Conservation (phyloP, 2,329 filamentous ascomycete genomes). For the Colletotrichum sp. region DNA sequence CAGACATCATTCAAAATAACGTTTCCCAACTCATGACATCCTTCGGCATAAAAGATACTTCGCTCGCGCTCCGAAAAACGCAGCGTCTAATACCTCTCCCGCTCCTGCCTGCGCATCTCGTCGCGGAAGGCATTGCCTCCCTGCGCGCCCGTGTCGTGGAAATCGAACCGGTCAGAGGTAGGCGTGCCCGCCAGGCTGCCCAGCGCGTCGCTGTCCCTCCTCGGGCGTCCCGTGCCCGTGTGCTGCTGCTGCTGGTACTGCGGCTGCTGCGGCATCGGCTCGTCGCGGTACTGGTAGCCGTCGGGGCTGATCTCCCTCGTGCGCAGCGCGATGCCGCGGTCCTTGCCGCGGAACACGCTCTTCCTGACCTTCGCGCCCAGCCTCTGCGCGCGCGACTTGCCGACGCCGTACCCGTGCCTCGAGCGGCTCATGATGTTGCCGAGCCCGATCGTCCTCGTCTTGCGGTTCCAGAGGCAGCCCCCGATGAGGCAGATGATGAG, state of each 20-base stretch:
- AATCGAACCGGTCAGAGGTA: constrained; percentile 37
- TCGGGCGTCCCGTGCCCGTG: constrained; percentile 20
- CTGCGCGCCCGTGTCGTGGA: constrained; percentile 39
- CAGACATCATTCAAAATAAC: not conserved
- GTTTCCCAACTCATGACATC: not conserved
- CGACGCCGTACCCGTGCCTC: constrained; percentile 49
- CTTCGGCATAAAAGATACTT: not conserved
- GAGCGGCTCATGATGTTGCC: constrained; percentile 56
- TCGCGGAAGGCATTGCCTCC: constrained; percentile 52
- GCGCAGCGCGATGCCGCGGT: constrained; percentile 47
- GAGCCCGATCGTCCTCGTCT: constrained; percentile 52
- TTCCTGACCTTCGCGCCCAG: constrained; percentile 31
- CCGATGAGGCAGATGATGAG: constrained; percentile 54
- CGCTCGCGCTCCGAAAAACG: too few relatives aligned
- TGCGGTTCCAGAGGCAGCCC: constrained; percentile 58
- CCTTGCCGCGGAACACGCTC: constrained; percentile 28
- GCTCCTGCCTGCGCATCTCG: constrained; percentile 52
- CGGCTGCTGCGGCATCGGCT: constrained; percentile 26
- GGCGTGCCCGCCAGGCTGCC: constrained; percentile 55
- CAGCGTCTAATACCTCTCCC: constrained; percentile 35
- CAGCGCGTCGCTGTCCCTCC: constrained; percentile 51
- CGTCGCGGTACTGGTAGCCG: constrained; percentile 37
- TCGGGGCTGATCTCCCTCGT: constrained; percentile 19
- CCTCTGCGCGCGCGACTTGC: constrained; percentile 39
- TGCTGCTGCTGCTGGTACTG: not conserved